These are phyloP conservation scores for Cytospora mali DNA, from an alignment of 2,329 filamentous ascomycete genomes.

Conservation along the genomic window DNA sequence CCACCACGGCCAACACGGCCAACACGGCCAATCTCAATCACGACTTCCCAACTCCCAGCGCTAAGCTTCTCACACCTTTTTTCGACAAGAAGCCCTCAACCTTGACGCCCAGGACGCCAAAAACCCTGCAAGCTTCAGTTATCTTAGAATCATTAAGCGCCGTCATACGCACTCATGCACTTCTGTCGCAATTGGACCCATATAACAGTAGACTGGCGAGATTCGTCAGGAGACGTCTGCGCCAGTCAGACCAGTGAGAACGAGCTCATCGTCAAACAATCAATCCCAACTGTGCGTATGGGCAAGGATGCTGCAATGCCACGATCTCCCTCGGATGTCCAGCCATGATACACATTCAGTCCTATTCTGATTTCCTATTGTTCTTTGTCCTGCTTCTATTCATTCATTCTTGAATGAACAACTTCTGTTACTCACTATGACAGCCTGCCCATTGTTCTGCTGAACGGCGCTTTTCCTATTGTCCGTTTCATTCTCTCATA, in stretches of 20 bases:
- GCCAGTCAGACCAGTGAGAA: slow-evolving; percentile 27
- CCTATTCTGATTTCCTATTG: slow-evolving; percentile 9
- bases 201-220: slow-evolving; percentile 25
- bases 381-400: slow-evolving; percentile 15
- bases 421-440: slow-evolving; percentile 8
- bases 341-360: not conserved
- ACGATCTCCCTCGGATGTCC: not conserved
- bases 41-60: not conserved
- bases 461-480: slow-evolving; percentile 18
- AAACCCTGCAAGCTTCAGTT: not conserved
- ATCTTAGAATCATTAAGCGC: slow-evolving; percentile 21
- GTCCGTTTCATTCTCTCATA: slow-evolving; percentile 2
- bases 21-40: not conserved
- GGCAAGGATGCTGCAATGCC: not conserved
- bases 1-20: not conserved
- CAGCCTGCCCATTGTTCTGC: slow-evolving; percentile 23
- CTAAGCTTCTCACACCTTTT: slow-evolving; percentile 4
- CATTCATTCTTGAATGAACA: not conserved
- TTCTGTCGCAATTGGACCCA: slow-evolving; percentile 5
- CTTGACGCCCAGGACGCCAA: slow-evolving; percentile 16
- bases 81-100: not conserved
- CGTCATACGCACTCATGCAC: slow-evolving; percentile 15
- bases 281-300: not conserved
- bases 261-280: slow-evolving; percentile 20
- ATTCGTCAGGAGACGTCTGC: slow-evolving; percentile 24